Conservation (phyloP, 2,329 filamentous ascomycete genomes). For the Ophiosphaerella narmari region DNA sequence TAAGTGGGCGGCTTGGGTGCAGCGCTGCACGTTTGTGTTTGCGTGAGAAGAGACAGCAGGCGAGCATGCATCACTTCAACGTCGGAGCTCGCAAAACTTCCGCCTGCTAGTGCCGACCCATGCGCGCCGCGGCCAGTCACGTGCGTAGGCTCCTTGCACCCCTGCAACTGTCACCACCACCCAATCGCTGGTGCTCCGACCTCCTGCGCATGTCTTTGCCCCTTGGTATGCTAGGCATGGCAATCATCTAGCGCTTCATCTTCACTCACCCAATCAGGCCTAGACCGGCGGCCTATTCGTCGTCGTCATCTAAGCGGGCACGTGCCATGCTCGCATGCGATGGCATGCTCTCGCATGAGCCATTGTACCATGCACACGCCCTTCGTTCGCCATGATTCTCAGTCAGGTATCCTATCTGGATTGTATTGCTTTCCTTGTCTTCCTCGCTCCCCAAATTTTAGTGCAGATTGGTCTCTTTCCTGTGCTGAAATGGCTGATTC, state of each 20-base stretch:
- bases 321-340: constrained; percentile 3
- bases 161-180: too few relatives aligned
- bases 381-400: constrained; percentile 65
- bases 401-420: constrained; percentile 76
- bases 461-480: constrained; percentile 67
- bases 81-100: constrained; percentile 21
- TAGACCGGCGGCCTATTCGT: constrained; percentile 5
- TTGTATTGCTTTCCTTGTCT: constrained; percentile 72
- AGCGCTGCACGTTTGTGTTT: constrained; percentile 14
- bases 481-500: constrained; percentile 62
- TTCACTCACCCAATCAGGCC: neutral
- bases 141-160: too few relatives aligned
- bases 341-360: neutral
- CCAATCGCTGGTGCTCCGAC: neutral
- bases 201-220: neutral
- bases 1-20: constrained; percentile 7
- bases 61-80: constrained; percentile 1
- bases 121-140: too few relatives aligned
- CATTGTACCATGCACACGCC: neutral
- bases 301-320: constrained; percentile 16
- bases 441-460: constrained; percentile 73
- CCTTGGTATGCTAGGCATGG: too few relatives aligned
- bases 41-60: constrained; percentile 9
- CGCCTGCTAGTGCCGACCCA: neutral
- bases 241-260: too few relatives aligned